A percentile compares a stretch with the other conserved stretches of the same genome.
These are phyloP conservation scores for Trichoderma erinaceum DNA, from an alignment of 495 filamentous ascomycete species.

Conservation along the genomic window DNA sequence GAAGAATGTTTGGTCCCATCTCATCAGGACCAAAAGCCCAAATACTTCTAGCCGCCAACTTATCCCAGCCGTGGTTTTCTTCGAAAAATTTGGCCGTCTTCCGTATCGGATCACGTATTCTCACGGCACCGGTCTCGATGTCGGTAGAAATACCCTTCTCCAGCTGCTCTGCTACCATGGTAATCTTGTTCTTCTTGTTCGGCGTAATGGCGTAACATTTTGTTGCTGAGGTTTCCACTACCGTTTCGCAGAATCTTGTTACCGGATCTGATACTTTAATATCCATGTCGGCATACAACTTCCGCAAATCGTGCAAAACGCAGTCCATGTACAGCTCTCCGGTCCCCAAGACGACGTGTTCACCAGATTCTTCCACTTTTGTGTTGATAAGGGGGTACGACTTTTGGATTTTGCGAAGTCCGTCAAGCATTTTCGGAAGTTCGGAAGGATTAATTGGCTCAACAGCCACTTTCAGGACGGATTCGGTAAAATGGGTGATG, in stretches of 20 bases:
- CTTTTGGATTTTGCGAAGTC: constrained; percentile 93
- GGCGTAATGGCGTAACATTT: constrained; percentile 97
- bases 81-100: constrained; percentile 96
- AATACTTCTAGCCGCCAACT: constrained; percentile 87
- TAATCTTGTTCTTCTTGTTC: constrained; percentile 99
- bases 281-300: constrained; percentile 97
- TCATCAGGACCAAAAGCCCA: constrained; percentile 99
- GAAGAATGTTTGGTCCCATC: constrained; percentile 88
- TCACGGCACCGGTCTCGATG: constrained; percentile 85
- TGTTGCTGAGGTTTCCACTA: constrained; percentile 94
- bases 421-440: constrained; percentile 98
- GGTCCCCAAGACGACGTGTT: constrained; percentile 90
- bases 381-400: constrained; percentile 92
- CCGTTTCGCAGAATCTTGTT: constrained; percentile 94
- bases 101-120: constrained; percentile 85
- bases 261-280: constrained; percentile 97
- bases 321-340: constrained; percentile 99
- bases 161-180: constrained; percentile 93
- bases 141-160: constrained; percentile 93
- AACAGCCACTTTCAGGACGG: constrained; percentile 94
- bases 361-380: constrained; percentile 97
- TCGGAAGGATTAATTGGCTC: constrained; percentile 98
- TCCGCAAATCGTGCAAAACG: constrained; percentile 88
- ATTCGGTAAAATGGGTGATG: constrained; percentile 90
- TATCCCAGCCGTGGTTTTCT: constrained; percentile 95